These are phyloP conservation scores for Euryodendron excelsum DNA, from an alignment of 148 eudicot genomes.

Conservation along the genomic window DNA sequence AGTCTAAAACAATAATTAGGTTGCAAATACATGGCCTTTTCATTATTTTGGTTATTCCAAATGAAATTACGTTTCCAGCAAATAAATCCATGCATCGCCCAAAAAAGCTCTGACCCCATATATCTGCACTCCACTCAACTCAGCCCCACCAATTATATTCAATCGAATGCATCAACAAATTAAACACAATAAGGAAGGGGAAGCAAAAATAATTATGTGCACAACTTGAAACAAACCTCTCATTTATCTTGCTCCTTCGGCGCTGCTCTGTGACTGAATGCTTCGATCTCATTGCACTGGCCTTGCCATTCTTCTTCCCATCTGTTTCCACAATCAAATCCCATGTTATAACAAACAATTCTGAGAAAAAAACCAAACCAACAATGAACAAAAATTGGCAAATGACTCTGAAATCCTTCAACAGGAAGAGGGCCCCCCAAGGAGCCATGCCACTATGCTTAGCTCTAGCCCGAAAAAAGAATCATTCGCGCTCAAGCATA, in stretches of 20 bases:
- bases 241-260: constrained; percentile 92
- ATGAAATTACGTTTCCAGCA: not conserved
- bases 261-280: constrained; percentile 96
- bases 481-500: no score
- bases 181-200: not conserved
- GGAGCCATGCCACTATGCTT: not conserved
- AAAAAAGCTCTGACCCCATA: not conserved
- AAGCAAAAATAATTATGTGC: not conserved
- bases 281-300: constrained; percentile 67
- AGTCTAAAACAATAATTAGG: not conserved
- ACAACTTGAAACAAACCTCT: constrained; percentile 47
- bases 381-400: not conserved
- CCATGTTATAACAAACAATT: not conserved
- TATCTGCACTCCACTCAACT: not conserved
- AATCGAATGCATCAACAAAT: not conserved
- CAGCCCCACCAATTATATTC: not conserved
- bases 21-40: not conserved
- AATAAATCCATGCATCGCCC: not conserved
- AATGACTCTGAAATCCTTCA: not conserved
- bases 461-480: no score
- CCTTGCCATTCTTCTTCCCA: constrained; percentile 70
- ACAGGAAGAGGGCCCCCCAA: not conserved
- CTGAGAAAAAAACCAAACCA: not conserved
- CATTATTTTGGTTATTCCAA: not conserved
- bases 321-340: constrained; percentile 38